Percentiles rank a stretch among this genome's conserved stretches.
Evolutionary conservation across 1,139 yeast genomes (phyloP).

Genomic region (Candida smagusa): DNA sequence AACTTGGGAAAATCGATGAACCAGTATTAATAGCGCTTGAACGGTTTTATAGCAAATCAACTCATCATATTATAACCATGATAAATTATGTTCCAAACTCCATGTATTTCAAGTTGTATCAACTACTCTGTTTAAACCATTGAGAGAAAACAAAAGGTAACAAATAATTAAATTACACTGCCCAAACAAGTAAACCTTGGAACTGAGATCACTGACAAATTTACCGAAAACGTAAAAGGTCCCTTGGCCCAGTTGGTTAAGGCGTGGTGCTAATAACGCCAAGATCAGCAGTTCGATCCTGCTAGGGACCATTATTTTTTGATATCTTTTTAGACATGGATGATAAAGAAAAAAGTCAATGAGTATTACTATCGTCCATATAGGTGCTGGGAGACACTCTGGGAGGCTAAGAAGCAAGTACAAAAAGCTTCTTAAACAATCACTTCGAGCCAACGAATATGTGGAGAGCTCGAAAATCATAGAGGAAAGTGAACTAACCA

Average conservation of each 20-base stretch:
- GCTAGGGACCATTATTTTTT: constrained; percentile 62
- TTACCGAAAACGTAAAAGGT: constrained; percentile 26
- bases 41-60: too few species aligned
- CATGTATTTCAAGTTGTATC: too few species aligned
- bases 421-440: constrained; percentile 19
- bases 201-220: too few species aligned
- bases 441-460: constrained; percentile 16
- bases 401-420: constrained; percentile 14
- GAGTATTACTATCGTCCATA: constrained; percentile 24
- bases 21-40: too few species aligned
- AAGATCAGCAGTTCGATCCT: constrained; percentile 85
- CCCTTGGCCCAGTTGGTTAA: constrained; percentile 90
- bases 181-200: too few species aligned
- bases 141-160: too few species aligned
- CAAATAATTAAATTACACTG: too few species aligned
- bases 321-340: background rate
- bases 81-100: too few species aligned
- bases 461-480: constrained; percentile 20
- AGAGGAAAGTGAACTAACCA: constrained; percentile 46
- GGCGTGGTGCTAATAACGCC: constrained; percentile 90
- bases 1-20: too few species aligned
- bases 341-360: too few species aligned
- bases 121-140: too few species aligned
- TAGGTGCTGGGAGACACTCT: constrained; percentile 42
- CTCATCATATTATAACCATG: too few species aligned